Evolutionary conservation across 352 stramenopile genomes (phyloP), one percentile per base, ranked within the genome.

Genomic region (Phytophthora rubi): DNA sequence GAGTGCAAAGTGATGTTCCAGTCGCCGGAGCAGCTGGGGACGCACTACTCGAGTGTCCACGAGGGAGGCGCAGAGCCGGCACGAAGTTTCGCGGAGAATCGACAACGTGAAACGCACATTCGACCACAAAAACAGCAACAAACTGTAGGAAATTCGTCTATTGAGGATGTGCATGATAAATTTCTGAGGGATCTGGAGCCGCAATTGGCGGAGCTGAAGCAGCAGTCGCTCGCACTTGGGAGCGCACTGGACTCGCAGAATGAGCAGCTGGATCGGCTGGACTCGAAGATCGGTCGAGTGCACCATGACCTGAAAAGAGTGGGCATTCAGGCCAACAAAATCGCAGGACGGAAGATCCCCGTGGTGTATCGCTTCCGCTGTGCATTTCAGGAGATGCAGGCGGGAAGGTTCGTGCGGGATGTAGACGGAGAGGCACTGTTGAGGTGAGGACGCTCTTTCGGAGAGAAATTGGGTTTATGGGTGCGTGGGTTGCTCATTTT

Each of bases 1-100:
- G 87, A 95, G 35, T 95, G 87, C 51, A 89, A 89, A 69, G 75
- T 95, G 2, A 81, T 75, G 42, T 92, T 92, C 23, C 59, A 78
- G 53, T 88, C 84, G 21, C 59, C 78, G 0, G 75, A 87, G 3
- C 76, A 88, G n/a, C 61, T 94, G 1, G 78, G 75, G 4, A 71
- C 61, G 26, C 87, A 94, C 49, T 94, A 94, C 64, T 44, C 47
- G 1, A 85, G 68, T 33, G 64, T 73, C 6, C 87, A 94, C 59
- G 75, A 84, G 13, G 53, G 35, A 6, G 45, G 28, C 9, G 28
- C 8, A 44, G 15, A 7, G 5, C 12, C 16, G 35, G n/a, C 37
- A 6, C 37, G 18, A 54, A 54, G 37, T 59, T 30, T 68, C 2
- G n/a, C 4, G 0, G 23, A 26, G 26, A 64, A 53, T 42, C 21